These are phyloP conservation scores for Colletotrichum magnum DNA, from an alignment of 2,329 filamentous ascomycete genomes.

Conservation along the genomic window DNA sequence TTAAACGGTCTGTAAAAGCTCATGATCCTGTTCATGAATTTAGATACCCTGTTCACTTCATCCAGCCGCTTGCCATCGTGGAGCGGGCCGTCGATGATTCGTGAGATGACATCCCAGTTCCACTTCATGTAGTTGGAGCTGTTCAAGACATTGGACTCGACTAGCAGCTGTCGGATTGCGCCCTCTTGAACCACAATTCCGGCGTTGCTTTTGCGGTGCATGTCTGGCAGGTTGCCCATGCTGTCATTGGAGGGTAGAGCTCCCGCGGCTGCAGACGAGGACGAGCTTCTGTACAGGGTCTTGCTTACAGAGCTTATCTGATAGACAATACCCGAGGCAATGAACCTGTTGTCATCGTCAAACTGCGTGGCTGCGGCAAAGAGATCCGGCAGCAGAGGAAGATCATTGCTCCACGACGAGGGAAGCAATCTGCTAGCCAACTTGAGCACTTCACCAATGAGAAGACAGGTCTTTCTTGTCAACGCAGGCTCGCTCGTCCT, in stretches of 20 bases:
- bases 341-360: conserved; percentile 78
- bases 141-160: conserved; percentile 88
- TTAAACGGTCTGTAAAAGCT: conserved; percentile 98
- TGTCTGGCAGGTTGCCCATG: conserved; percentile 67
- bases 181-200: conserved; percentile 69
- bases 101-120: conserved; percentile 96
- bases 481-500: conserved; percentile 77
- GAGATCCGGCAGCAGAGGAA: conserved; percentile 90
- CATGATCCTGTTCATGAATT: conserved; percentile 94
- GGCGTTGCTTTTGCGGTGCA: conserved; percentile 67
- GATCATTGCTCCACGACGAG: conserved; percentile 82
- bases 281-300: conserved; percentile 85
- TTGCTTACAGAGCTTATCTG: conserved; percentile 98
- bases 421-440: conserved; percentile 90
- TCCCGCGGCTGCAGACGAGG: conserved; percentile 52
- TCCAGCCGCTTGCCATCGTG: conserved; percentile 92
- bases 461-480: conserved; percentile 88
- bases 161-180: conserved; percentile 73
- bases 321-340: conserved; percentile 92
- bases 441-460: conserved; percentile 93
- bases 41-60: conserved; percentile 93
- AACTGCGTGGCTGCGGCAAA: conserved; percentile 84
- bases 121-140: conserved; percentile 95
- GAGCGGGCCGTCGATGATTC: conserved; percentile 92
- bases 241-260: conserved; percentile 59